Conservation (phyloP, 306 rosid species). For the Inga leiocalycina region DNA sequence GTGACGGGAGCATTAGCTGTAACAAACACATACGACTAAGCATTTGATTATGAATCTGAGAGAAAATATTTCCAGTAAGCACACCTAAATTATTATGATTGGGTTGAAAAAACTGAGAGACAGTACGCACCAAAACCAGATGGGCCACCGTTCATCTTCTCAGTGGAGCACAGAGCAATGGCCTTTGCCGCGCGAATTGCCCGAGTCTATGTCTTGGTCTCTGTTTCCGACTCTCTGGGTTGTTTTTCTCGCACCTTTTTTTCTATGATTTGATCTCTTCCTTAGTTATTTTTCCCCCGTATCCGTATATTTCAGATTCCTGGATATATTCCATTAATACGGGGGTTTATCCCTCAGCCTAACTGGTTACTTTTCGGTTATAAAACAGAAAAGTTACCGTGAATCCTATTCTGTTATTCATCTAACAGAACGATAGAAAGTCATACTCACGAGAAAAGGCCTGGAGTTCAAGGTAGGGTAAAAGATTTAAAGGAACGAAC, state of each 20-base stretch:
- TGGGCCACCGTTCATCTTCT: slow-evolving; percentile 98
- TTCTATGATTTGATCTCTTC: neutral
- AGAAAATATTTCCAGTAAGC: neutral
- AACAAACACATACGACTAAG: slow-evolving; percentile 30
- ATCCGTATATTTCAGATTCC: neutral
- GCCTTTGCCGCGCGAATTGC: slow-evolving; percentile 26
- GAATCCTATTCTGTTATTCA: neutral
- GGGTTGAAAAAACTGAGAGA: neutral
- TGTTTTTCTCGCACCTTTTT: slow-evolving; percentile 3
- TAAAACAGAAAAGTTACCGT: too few species aligned
- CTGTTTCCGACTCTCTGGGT: neutral
- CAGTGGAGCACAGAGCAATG: slow-evolving; percentile 50
- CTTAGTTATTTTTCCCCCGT: neutral
- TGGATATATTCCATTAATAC: neutral
- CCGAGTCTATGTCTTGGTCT: neutral
- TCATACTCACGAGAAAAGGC: neutral
- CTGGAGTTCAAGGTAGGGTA: neutral
- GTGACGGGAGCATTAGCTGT: slow-evolving; percentile 98
- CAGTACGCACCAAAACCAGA: slow-evolving; percentile 88
- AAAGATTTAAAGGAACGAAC: too few species aligned
- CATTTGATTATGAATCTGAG: slow-evolving; percentile 41
- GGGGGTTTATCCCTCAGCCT: neutral
- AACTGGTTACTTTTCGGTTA: too few species aligned
- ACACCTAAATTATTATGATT: slow-evolving; percentile 1
- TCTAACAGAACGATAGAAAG: neutral